Base-by-base conservation (phyloP, 306 rosid genomes). In the Vigna nakashimae region DNA sequence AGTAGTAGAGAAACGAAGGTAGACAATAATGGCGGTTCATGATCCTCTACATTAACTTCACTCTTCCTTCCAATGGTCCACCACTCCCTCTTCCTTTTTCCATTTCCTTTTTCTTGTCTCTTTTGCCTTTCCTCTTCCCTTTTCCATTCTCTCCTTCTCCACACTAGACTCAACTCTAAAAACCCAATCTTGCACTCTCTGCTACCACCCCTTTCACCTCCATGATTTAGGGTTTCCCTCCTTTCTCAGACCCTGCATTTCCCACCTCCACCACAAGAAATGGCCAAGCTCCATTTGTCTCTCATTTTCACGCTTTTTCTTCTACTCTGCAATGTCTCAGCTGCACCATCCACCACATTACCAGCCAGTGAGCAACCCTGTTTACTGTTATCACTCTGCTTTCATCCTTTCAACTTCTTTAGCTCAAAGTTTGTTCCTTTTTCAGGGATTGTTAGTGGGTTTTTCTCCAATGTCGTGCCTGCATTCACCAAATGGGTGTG, bases 391-490 rank as follows among this genome's bases (percentile, higher is more conserved):
- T 10, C 46, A 11, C 52, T 68, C 71, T 79, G 52, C 15, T 45
- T 45, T 45, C 50, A 45, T 45, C 50, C 50, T 45, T 81, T 78
- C 40, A 26, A 30, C 9, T 56, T 81, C 57, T 42, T 6, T 3
- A 70, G 30, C 30, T 81, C 4, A 78, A 18, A 75, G 20, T 13
- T 79, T 46, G 18, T 58, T 67, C 17, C 77, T 86, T 71, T 13
- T 79, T 71, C 91, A 91, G 98, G 88, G 86, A 86, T 91, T 78
- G 80, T 88, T 11, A 80, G 38, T 85, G 96, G 96, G 82, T 79
- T 88, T 79, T 71, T 93, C 86, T 90, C 96, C 46, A 88, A 86
- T 86, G 91, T 79, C 2, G 87, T 84, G 17, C 82, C 97, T 32
- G 81, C 79, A 64, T 84, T 88, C 70, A 88, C 90, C 82, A 93